Conservation (phyloP, 495 filamentous ascomycete species). For the Diplogelasinospora grovesii region DNA sequence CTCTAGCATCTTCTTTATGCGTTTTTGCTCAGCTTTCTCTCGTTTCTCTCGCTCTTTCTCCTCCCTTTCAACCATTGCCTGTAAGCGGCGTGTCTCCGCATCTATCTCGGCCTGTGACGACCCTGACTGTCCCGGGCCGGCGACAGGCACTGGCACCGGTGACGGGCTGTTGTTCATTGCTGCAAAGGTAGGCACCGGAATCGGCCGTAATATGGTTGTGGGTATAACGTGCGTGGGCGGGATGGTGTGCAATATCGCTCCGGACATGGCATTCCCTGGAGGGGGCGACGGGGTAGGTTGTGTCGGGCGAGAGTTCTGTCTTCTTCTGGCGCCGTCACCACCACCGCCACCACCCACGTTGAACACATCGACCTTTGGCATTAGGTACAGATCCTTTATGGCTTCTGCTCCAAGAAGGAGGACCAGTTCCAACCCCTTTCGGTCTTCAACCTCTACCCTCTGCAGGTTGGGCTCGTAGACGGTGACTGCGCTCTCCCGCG, state of each 20-base stretch:
- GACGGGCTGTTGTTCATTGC: too few relatives aligned
- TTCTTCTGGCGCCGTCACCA: too few relatives aligned
- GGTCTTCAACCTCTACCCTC: slow-evolving; percentile 87
- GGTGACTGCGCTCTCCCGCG: slow-evolving; percentile 50
- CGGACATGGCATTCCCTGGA: slow-evolving; percentile 23
- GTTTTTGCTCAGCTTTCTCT: slow-evolving; percentile 57
- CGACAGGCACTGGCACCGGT: not conserved
- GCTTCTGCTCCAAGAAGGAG: slow-evolving; percentile 75
- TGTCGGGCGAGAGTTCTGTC: slow-evolving; percentile 40
- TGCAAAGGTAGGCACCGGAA: too few relatives aligned
- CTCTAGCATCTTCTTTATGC: slow-evolving; percentile 69
- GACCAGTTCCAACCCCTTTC: slow-evolving; percentile 87
- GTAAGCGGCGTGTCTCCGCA: slow-evolving; percentile 55
- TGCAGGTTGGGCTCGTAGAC: slow-evolving; percentile 89
- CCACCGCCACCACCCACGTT: slow-evolving; percentile 53
- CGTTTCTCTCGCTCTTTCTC: slow-evolving; percentile 46
- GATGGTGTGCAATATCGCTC: slow-evolving; percentile 13
- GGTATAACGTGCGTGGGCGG: slow-evolving; percentile 1
- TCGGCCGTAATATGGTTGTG: too few relatives aligned
- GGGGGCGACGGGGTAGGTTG: slow-evolving; percentile 4
- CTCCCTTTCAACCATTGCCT: slow-evolving; percentile 46
- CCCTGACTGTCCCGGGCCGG: slow-evolving; percentile 40
- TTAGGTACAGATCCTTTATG: slow-evolving; percentile 81
- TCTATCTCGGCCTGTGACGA: slow-evolving; percentile 54
- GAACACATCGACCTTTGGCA: slow-evolving; percentile 62